Conservation (phyloP, 805 yeast genomes). For the Spathaspora passalidarum region DNA sequence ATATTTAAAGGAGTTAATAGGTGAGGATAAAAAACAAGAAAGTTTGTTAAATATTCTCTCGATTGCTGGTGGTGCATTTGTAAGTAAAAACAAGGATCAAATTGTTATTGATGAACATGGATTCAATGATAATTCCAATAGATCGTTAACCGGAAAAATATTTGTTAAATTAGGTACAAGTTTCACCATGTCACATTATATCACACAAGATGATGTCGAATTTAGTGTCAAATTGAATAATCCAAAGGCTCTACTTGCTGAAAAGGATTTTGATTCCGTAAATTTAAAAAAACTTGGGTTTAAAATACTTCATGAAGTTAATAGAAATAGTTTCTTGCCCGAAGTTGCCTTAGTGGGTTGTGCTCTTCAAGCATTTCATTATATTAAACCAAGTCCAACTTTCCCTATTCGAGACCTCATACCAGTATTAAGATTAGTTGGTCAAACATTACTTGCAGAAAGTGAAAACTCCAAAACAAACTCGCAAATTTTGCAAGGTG, state of each 20-base stretch:
- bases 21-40: constrained; percentile 55
- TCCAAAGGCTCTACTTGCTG: constrained; percentile 3
- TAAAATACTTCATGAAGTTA: constrained; percentile 50
- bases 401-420: constrained; percentile 20
- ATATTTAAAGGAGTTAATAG: constrained; percentile 54
- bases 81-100: constrained; percentile 6
- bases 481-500: constrained; percentile 15
- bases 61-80: constrained; percentile 32
- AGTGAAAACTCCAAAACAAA: constrained; percentile 20
- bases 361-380: constrained; percentile 33
- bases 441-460: constrained; percentile 19
- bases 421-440: constrained; percentile 27
- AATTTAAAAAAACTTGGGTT: constrained; percentile 52
- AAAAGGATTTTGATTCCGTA: constrained; percentile 13
- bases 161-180: constrained; percentile 32
- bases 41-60: constrained; percentile 37
- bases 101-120: constrained; percentile 17
- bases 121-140: constrained; percentile 24
- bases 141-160: constrained; percentile 33
- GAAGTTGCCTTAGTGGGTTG: constrained; percentile 54
- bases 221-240: not conserved
- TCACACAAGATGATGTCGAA: constrained; percentile 13
- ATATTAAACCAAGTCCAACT: constrained; percentile 15
- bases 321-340: constrained; percentile 48
- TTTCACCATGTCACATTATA: constrained; percentile 27